These are phyloP conservation scores for Aspergillus mulundensis DNA, from an alignment of 495 filamentous ascomycete genomes.

Conservation along the genomic window DNA sequence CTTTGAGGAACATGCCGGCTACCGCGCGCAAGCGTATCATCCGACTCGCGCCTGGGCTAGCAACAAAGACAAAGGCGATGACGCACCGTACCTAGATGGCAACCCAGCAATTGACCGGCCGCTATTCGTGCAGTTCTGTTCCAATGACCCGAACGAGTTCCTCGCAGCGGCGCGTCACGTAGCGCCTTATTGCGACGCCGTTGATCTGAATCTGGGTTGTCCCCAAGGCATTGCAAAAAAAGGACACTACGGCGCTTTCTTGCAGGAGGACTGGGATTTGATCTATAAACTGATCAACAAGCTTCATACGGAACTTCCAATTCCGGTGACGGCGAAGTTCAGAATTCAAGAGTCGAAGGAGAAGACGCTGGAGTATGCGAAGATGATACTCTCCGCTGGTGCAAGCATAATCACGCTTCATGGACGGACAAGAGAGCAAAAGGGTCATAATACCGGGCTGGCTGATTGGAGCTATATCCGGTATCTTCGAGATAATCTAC, in stretches of 20 bases:
- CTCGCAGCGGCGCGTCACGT: constrained; percentile 72
- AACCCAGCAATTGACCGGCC: constrained; percentile 79
- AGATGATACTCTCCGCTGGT: constrained; percentile 81
- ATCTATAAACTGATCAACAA: constrained; percentile 75
- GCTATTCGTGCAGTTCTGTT: constrained; percentile 94
- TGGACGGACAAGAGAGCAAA: constrained; percentile 83
- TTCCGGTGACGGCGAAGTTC: constrained; percentile 95
- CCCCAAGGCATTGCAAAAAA: constrained; percentile 90
- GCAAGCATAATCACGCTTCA: constrained; percentile 92
- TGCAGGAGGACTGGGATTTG: constrained; percentile 88
- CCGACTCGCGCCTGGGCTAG: constrained; percentile 48
- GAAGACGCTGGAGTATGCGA: constrained; percentile 81
- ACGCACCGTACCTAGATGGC: constrained; percentile 68
- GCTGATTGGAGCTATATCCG: constrained; percentile 86
- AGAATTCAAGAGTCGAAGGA: constrained; percentile 83
- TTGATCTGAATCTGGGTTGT: constrained; percentile 97
- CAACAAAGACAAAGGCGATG: constrained; percentile 16
- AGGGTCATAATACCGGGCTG: constrained; percentile 90
- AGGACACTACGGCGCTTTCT: constrained; percentile 88
- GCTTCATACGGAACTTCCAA: constrained; percentile 62
- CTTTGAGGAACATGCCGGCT: constrained; percentile 68
- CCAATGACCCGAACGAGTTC: constrained; percentile 77
- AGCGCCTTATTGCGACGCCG: constrained; percentile 82
- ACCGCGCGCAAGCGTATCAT: constrained; percentile 75
- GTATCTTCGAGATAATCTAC: constrained; percentile 78